A percentile compares a stretch with the other conserved stretches of the same genome.
Conservation (phyloP, 1,284 basidiomycete genomes). For the Schizophyllum commune region DNA sequence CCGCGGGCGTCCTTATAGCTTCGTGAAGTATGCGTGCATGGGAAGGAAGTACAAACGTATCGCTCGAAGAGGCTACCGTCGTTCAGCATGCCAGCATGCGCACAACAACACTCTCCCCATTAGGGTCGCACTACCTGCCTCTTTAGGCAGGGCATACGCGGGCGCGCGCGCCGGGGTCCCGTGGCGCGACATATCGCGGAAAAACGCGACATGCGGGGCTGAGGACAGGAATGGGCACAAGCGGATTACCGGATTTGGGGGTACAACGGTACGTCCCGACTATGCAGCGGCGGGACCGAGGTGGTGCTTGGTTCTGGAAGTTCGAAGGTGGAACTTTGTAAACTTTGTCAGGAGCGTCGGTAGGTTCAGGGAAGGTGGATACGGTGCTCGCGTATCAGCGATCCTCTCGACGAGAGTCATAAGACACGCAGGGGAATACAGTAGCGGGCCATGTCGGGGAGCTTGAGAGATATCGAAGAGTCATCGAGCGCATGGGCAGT, state of each 20-base stretch:
- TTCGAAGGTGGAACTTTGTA: not conserved
- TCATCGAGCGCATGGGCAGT: not conserved
- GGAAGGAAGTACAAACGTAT: conserved; percentile 1
- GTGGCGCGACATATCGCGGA: not conserved
- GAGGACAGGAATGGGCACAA: not conserved
- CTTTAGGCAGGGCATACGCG: not conserved
- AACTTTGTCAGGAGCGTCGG: not conserved
- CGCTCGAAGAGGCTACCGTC: not conserved
- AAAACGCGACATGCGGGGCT: not conserved
- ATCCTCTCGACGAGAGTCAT: not conserved
- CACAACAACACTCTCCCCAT: not conserved
- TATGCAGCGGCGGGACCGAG: not conserved
- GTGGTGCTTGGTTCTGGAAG: not conserved
- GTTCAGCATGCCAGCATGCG: conserved; percentile 1
- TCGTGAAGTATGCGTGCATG: conserved; percentile 3
- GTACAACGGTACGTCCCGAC: not conserved
- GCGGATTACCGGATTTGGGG: not conserved
- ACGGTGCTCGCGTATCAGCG: not conserved
- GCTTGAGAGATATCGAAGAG: not conserved
- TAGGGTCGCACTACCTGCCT: not conserved
- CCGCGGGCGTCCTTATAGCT: conserved; percentile 1
- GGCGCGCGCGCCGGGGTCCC: no score
- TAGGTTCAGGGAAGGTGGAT: not conserved
- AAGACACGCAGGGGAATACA: not conserved
- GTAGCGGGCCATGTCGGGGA: not conserved